A percentile compares a stretch with the other conserved stretches of the same genome.
Evolutionary conservation across 73 alveolate genomes (phyloP).

Genomic region (Symbiodinium natans): DNA sequence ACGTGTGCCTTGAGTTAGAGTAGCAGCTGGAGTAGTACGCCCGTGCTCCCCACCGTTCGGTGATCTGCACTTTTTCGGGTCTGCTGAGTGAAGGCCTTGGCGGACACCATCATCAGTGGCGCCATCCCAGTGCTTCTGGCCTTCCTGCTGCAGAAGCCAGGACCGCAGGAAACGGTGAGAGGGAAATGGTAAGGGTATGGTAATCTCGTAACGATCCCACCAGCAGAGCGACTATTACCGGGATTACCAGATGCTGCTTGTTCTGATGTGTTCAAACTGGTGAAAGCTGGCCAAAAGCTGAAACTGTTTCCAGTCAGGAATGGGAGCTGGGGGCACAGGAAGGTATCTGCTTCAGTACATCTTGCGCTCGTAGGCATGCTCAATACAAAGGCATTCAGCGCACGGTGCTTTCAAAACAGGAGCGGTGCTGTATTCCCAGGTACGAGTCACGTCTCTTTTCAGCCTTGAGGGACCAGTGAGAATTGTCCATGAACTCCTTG

Average conservation of each 20-base stretch:
- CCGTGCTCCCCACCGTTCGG: no score
- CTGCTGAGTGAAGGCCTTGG: not conserved
- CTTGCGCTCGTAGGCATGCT: not conserved
- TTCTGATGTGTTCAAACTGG: not conserved
- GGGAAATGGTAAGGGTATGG: not conserved
- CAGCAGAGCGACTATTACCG: not conserved
- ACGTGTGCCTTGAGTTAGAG: no score
- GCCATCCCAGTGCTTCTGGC: not conserved
- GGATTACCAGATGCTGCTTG: not conserved
- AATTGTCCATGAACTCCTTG: not conserved
- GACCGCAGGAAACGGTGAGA: not conserved
- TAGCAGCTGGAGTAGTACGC: no score
- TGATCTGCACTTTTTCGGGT: constrained; percentile 23
- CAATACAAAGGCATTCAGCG: not conserved
- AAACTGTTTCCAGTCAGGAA: not conserved
- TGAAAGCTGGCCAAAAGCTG: not conserved
- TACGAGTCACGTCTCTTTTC: not conserved
- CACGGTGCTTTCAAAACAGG: not conserved
- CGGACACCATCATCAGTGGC: constrained; percentile 1
- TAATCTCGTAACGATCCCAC: not conserved
- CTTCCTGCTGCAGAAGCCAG: constrained; percentile 30
- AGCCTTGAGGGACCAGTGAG: not conserved
- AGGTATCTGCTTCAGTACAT: not conserved
- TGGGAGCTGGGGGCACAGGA: not conserved
- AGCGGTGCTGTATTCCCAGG: not conserved